Evolutionary conservation across 768 basidiomycete genomes (phyloP), one percentile per base, ranked within the genome.

Genomic region (Termitomyces titanicus): DNA sequence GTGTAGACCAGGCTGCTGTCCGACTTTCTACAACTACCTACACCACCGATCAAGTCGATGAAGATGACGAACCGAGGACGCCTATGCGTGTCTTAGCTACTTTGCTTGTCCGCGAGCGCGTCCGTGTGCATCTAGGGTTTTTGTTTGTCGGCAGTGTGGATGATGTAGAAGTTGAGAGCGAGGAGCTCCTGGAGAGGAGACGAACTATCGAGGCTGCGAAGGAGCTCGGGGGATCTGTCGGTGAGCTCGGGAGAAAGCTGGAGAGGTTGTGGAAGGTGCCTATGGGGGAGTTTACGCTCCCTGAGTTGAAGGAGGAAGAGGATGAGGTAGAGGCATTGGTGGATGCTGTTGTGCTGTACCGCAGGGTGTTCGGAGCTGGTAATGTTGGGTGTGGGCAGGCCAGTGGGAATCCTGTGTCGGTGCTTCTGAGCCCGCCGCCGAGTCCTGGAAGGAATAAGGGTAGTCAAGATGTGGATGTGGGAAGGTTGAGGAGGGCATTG

Each of bases 221-320:
- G 44, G 81, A 83, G 51, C 77, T 92, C 6, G 86, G 88, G 3
- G 88, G 87, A 1, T 63, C 67, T 11, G 76, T 82, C 0, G 77
- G 76, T 3, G 70, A 76, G 51, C 71, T 91, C 15, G 86, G 80
- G 0, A 72, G 76, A 59, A 63, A 71, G 6, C 72, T 90, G 27
- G 86, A 88, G 66, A 73, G 78, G 47, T 74, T 83, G 51, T 83
- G 83, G 79, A 77, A 74, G 60, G 67, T 69, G 27, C 49, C 49
- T 0, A 6, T 2, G 13, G 33, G 47, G 47, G 47, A 22, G 15
- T 22, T 18, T 29, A 20, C 9, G 18, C 38, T 39, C 8, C 0
- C 9, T 10, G 11, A 40, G 11, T 1, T 20, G 39, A 6, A 64
- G 13, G 69, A 69, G 24, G 55, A 58, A 48, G 62, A 82, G 31